A percentile compares a stretch with the other conserved stretches of the same genome.
phyloP scores from a whole-genome alignment of 1,284 basidiomycete species.

The Spongiforma sp. region DNA sequence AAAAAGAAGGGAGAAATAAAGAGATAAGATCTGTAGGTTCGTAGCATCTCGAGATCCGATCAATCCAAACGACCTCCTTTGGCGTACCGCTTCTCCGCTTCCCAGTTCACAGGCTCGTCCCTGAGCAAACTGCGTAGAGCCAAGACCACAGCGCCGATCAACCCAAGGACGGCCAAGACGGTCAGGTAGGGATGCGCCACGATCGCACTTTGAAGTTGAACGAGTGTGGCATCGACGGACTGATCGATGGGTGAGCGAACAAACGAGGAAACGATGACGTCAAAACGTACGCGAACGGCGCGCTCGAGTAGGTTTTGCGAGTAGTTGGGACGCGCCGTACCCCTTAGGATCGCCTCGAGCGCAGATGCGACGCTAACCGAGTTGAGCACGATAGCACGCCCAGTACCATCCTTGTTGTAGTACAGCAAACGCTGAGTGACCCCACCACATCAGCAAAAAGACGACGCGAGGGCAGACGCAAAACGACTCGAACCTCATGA shows the following conservation, averaged over 20 bases:
- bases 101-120: constrained; percentile 22
- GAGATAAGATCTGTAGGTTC: too few species aligned
- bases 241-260: background rate
- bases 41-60: background rate
- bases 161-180: constrained; percentile 5
- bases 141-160: constrained; percentile 17
- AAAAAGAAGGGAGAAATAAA: background rate
- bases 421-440: constrained; percentile 76
- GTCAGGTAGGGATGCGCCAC: constrained; percentile 30
- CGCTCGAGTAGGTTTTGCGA: constrained; percentile 76
- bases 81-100: constrained; percentile 19
- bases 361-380: constrained; percentile 67
- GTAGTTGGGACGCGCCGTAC: constrained; percentile 61
- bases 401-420: constrained; percentile 60
- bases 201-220: constrained; percentile 15
- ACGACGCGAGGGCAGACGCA: background rate
- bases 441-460: constrained; percentile 4
- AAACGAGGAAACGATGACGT: background rate
- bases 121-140: constrained; percentile 17
- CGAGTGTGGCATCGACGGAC: constrained; percentile 23
- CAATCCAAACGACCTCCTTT: constrained; percentile 30
- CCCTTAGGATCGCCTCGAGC: constrained; percentile 69
- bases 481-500: constrained; percentile 55
- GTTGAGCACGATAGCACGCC: constrained; percentile 60
- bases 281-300: constrained; percentile 59